These are phyloP conservation scores for Antarctomyces pellizariae DNA, from an alignment of 495 filamentous ascomycete species.

Conservation along the genomic window DNA sequence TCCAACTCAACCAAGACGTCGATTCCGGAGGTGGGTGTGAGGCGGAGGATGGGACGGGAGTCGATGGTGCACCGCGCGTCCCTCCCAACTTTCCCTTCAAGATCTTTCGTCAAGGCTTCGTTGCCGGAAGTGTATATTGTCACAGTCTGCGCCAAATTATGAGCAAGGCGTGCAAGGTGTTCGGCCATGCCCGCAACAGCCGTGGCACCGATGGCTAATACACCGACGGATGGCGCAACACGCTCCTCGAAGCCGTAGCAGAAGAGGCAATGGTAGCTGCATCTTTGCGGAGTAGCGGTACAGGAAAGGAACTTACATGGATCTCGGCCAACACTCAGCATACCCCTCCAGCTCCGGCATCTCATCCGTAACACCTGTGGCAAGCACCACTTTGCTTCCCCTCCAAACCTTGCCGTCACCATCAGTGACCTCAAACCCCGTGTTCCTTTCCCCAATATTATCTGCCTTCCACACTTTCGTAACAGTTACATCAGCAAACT, in stretches of 20 bases:
- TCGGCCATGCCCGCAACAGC: conserved; percentile 4
- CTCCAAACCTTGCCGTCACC: conserved; percentile 11
- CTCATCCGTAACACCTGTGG: conserved; percentile 20
- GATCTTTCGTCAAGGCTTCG: conserved; percentile 3
- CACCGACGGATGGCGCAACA: conserved; percentile 12
- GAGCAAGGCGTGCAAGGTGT: conserved; percentile 8
- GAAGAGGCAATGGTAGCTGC: conserved; percentile 24
- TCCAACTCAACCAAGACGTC: no score
- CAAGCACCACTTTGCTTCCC: conserved; percentile 26
- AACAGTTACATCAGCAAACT: conserved; percentile 15
- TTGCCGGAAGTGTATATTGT: conserved; percentile 15
- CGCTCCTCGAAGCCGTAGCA: conserved; percentile 23
- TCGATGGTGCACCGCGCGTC: no score
- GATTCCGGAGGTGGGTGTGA: no score
- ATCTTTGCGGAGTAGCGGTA: no score
- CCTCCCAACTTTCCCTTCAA: no score
- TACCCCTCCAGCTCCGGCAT: conserved; percentile 17
- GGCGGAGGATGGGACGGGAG: no score
- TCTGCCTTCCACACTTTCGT: conserved; percentile 10
- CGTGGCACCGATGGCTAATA: conserved; percentile 14
- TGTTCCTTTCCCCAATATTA: conserved; percentile 1
- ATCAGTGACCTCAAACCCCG: conserved; percentile 17
- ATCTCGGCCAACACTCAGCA: conserved; percentile 17
- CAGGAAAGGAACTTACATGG: no score
- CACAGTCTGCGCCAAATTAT: conserved; percentile 8